phyloP scores from a whole-genome alignment of 1,284 basidiomycete genomes.

The Gymnopus androsaceus region DNA sequence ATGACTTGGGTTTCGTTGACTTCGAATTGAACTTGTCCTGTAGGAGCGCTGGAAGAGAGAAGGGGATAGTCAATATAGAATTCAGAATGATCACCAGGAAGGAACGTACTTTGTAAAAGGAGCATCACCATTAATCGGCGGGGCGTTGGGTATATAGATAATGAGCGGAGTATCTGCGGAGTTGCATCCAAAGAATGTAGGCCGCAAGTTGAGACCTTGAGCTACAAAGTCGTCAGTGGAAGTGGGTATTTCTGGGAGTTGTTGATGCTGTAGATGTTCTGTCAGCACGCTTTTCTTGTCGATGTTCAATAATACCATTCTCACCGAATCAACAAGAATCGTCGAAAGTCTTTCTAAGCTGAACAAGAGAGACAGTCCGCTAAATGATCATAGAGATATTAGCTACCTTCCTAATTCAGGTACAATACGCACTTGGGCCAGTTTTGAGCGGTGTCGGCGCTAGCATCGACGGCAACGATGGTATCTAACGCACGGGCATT shows the following conservation, averaged over 20 bases:
- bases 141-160: constrained; percentile 44
- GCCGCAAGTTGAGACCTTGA: constrained; percentile 36
- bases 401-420: constrained; percentile 25
- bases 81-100: not conserved
- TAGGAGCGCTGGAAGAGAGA: constrained; percentile 30
- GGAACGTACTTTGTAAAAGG: constrained; percentile 38
- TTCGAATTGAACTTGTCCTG: constrained; percentile 33
- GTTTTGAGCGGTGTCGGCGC: constrained; percentile 33
- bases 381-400: constrained; percentile 32
- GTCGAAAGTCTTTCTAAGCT: constrained; percentile 4
- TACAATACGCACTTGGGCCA: not conserved
- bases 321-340: constrained; percentile 32
- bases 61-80: not conserved
- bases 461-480: constrained; percentile 51
- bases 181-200: constrained; percentile 50
- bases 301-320: too few species aligned
- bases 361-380: constrained; percentile 44
- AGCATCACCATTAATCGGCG: constrained; percentile 38
- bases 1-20: constrained; percentile 37
- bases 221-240: constrained; percentile 31
- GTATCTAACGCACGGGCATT: constrained; percentile 51
- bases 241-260: constrained; percentile 44
- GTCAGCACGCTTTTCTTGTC: too few species aligned
- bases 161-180: constrained; percentile 32
- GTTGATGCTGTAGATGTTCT: constrained; percentile 31